Base-by-base conservation (phyloP, 164 flowering plant genomes). In the Vitis amurensis region DNA sequence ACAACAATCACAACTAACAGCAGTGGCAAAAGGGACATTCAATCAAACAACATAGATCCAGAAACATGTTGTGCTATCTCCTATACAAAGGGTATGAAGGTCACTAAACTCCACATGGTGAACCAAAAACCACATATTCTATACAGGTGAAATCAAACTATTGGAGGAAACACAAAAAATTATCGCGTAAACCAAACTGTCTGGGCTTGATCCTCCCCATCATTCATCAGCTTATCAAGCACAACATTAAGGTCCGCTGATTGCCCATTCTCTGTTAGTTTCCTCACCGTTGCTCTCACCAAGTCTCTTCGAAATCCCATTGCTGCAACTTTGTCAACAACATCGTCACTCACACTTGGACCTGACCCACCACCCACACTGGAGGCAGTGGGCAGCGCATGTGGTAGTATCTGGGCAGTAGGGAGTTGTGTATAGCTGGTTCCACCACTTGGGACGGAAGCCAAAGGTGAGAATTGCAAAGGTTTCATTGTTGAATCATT, bases 261-360 rank as follows among this genome's bases (percentile, higher is more conserved):
- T 52, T 76, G 77, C 62, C 79, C 79, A 55, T 68, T 71, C 30
- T 70, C 77, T 1, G 68, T 65, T 56, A 81, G 48, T 57, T 76
- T 76, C 72, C 57, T 73, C 55, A 76, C 78, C 3, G 76, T 69
- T 23, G 76, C 76, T 71, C 77, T 76, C 37, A 78, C 84, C 61
- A 65, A 1, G 68, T 81, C 82, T 19, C 84, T 76, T 23, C 76
- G 66, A 65, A 81, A 81, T 37, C 82, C 84, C 84, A 81, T 81
- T 14, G 78, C 70, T 49, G 69, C 66, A 50, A 76, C 79, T 55
- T 70, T 72, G 30, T 82, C 82, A 63, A 79, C 63, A 29, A 74
- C 78, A 71, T 78, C 80, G 58, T 79, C 79, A n/a, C 66, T 37
- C 17, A 62, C 73, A 72, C 63, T 14, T 15, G 82, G 50, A 48